Base-by-base conservation (phyloP, 108 stramenopile species). In the Craspedostauros australis region DNA sequence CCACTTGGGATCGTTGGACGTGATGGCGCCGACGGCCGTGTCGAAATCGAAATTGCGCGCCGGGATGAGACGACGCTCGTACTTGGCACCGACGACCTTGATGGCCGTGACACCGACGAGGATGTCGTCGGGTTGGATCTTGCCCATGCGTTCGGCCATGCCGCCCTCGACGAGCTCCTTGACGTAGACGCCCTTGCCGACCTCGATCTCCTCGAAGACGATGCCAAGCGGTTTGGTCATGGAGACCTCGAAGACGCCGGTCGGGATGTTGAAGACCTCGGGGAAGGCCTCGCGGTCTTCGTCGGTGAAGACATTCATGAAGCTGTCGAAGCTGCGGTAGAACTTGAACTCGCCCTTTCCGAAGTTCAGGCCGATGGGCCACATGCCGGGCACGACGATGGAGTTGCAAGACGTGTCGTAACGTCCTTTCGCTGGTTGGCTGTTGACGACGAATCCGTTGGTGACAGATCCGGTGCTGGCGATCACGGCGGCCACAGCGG, bases 151-250 rank as follows among this genome's bases (percentile, higher is more conserved):
- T 27, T 64, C 77, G 4, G 90, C 90, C 28, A 82, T 73, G 1
- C 90, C 90, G 28, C 75, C 90, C 52, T 92, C 86, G 5, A 88
- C 90, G 8, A 92, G 45, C 56, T 84, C 90, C 25, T 70, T 55
- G 1, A 92, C 77, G 50, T 70, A 81, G 12, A 92, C 70, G 1
- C 86, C 90, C 4, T 64, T 50, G 0, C 80, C 78, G 8, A 50
- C 44, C 44, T 86, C 84, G 41, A 88, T 78, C 31, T 92, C 90
- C 68, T 92, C 90, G 60, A 92, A 92, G 14, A 88, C 40, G n/a
- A 92, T 88, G 3, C 90, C 90, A 15, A 82, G 59, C 32, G 90
- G 90, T 49, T 67, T 81, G 46, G 53, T 48, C 25, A 92, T 47
- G 21, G 50, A 47, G 2, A 92, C 90, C 76, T 92, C 90, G 39